Evolutionary conservation across 2,329 filamentous ascomycete species (phyloP).

Genomic region (Chaetomium strumarium): DNA sequence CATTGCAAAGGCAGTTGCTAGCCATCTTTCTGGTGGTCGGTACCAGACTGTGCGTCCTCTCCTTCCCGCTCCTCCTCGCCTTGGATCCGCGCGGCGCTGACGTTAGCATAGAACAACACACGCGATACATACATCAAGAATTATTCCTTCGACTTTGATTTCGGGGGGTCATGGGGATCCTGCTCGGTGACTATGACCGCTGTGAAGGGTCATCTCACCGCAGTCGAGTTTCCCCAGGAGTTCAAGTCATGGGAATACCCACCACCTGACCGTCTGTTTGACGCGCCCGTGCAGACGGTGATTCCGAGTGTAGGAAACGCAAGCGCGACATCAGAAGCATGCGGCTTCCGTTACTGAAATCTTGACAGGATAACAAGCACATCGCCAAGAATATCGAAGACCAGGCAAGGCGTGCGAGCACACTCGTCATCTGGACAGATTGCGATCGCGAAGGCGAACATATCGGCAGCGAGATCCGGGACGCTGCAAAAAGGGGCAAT

Average conservation of each 20-base stretch:
- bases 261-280: conserved; percentile 72
- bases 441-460: conserved; percentile 97
- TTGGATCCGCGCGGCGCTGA: conserved; percentile 4
- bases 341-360: not conserved
- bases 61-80: not conserved
- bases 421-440: conserved; percentile 96
- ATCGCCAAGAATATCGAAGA: conserved; percentile 81
- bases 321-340: not conserved
- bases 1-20: conserved; percentile 89
- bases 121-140: conserved; percentile 82
- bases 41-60: conserved; percentile 58
- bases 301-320: conserved; percentile 54
- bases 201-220: conserved; percentile 81
- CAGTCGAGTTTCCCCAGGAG: conserved; percentile 66
- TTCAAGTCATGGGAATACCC: conserved; percentile 79
- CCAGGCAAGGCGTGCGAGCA: conserved; percentile 65
- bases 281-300: conserved; percentile 64
- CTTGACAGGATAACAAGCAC: conserved; percentile 61
- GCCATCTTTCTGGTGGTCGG: conserved; percentile 75
- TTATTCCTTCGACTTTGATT: conserved; percentile 86
- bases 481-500: conserved; percentile 72
- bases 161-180: conserved; percentile 70
- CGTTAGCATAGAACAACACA: conserved; percentile 53
- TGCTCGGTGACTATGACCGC: conserved; percentile 91
- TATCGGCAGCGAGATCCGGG: conserved; percentile 85